phyloP scores from a whole-genome alignment of 768 basidiomycete genomes.

The Mycena venus region DNA sequence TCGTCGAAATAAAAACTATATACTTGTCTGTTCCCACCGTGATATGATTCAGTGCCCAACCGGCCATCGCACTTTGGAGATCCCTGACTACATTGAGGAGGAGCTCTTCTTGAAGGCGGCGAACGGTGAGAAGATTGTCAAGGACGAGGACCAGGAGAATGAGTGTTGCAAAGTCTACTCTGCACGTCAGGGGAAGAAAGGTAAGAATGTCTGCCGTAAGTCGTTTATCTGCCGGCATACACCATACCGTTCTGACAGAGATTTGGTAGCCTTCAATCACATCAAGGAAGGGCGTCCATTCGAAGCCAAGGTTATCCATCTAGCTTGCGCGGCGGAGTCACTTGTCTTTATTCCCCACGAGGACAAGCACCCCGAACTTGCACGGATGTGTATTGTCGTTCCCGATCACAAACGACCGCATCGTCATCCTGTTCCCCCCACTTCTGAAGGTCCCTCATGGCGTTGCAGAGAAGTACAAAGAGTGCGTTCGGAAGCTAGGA shows the following conservation, averaged over 20 bases:
- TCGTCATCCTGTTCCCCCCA: conserved; percentile 8
- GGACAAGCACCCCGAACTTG: conserved; percentile 19
- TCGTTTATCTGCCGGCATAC: background rate
- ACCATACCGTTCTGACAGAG: background rate
- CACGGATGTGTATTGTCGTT: conserved; percentile 12
- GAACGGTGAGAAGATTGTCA: conserved; percentile 6
- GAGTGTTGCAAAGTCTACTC: conserved; percentile 13
- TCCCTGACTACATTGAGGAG: conserved; percentile 3
- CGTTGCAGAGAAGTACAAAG: conserved; percentile 6
- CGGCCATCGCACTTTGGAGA: conserved; percentile 7
- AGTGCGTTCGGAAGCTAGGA: conserved; percentile 11
- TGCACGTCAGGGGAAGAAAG: conserved; percentile 9
- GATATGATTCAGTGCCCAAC: conserved; percentile 13
- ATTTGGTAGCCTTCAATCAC: conserved; percentile 15
- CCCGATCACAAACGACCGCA: background rate
- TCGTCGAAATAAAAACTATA: conserved; percentile 8
- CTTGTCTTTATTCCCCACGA: conserved; percentile 7
- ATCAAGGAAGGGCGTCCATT: conserved; percentile 8
- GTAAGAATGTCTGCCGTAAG: conserved; percentile 13
- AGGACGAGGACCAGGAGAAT: conserved; percentile 10
- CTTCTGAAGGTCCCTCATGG: conserved; percentile 2
- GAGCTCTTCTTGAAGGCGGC: conserved; percentile 11
- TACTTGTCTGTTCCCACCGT: conserved; percentile 15
- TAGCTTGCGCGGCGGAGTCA: conserved; percentile 9
- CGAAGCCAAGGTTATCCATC: conserved; percentile 7